phyloP scores from a whole-genome alignment of 2,329 filamentous ascomycete genomes.

The Cladobotryum protrusum region DNA sequence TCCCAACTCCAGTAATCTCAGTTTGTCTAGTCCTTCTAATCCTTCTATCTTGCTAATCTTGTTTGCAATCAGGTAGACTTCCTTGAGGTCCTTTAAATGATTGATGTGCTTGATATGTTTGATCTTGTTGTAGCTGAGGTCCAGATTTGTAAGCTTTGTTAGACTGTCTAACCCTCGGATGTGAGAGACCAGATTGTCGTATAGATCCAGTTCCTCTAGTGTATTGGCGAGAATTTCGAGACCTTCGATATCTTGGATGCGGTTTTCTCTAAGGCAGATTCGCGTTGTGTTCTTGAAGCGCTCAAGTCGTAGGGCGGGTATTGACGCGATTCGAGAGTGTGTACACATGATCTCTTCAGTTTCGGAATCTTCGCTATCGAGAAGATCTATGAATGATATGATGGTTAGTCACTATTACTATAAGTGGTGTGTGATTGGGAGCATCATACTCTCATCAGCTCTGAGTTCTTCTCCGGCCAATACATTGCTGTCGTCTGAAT shows the following conservation, averaged over 20 bases:
- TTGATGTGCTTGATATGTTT: conserved; percentile 91
- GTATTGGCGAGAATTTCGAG: conserved; percentile 59
- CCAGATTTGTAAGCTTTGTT: conserved; percentile 68
- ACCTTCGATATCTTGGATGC: conserved; percentile 73
- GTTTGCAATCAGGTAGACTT: conserved; percentile 91
- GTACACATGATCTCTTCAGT: conserved; percentile 79
- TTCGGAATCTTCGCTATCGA: conserved; percentile 54
- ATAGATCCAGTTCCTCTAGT: conserved; percentile 82
- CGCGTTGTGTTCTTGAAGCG: conserved; percentile 71
- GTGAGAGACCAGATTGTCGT: conserved; percentile 91
- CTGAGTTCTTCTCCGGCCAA: conserved; percentile 67
- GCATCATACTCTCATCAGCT: conserved; percentile 66
- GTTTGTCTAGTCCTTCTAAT: conserved; percentile 64
- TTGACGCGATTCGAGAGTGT: conserved; percentile 77
- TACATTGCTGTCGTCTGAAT: conserved; percentile 66
- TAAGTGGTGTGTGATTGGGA: too few species aligned
- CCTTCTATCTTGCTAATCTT: conserved; percentile 86
- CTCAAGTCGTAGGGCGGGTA: conserved; percentile 71
- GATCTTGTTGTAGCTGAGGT: conserved; percentile 98
- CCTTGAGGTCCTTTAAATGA: conserved; percentile 69
- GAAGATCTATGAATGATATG: conserved; percentile 40
- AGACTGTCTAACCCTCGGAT: conserved; percentile 77
- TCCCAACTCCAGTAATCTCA: conserved; percentile 83
- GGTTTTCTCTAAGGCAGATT: conserved; percentile 89
- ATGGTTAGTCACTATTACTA: too few species aligned